These are phyloP conservation scores for Umbelopsis ramanniana DNA, from an alignment of 192 early-diverging fungal genomes.

Conservation along the genomic window DNA sequence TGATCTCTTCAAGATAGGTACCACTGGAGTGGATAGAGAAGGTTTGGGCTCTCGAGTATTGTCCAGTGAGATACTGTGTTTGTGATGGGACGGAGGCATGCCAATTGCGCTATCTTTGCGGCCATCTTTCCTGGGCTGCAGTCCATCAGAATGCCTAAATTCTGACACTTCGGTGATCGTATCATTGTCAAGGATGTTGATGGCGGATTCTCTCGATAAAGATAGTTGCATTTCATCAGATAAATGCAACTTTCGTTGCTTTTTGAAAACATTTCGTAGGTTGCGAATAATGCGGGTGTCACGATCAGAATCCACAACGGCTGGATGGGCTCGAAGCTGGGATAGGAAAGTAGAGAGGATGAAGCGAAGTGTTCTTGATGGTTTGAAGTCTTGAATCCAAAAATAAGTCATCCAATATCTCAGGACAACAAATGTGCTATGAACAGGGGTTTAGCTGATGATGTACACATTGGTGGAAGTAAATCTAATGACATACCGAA, in stretches of 20 bases:
- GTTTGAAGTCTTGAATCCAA: conserved; percentile 53
- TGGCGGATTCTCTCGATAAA: not conserved
- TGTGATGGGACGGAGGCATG: not conserved
- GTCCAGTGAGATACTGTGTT: conserved; percentile 11
- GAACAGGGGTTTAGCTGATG: not conserved
- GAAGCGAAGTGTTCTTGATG: conserved; percentile 51
- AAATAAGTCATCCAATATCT: conserved; percentile 60
- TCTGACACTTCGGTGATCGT: not conserved
- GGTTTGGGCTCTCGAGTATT: conserved; percentile 1
- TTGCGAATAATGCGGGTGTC: conserved; percentile 53
- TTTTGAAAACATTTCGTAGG: conserved; percentile 51
- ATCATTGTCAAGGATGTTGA: not conserved
- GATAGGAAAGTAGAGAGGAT: conserved; percentile 50
- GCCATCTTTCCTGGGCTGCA: not conserved
- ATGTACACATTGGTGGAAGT: not conserved
- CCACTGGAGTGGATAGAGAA: conserved; percentile 25
- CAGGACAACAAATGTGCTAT: conserved; percentile 57
- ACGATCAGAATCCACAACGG: conserved; percentile 39
- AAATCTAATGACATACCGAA: conserved; percentile 40
- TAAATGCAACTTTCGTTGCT: conserved; percentile 39
- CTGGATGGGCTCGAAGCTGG: conserved; percentile 43
- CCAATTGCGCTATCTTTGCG: conserved; percentile 34
- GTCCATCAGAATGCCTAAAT: not conserved
- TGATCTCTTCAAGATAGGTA: conserved; percentile 27
- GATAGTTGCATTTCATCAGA: not conserved